Evolutionary conservation across 2,329 filamentous ascomycete species (phyloP).

Genomic region (Xylariaceae sp.): DNA sequence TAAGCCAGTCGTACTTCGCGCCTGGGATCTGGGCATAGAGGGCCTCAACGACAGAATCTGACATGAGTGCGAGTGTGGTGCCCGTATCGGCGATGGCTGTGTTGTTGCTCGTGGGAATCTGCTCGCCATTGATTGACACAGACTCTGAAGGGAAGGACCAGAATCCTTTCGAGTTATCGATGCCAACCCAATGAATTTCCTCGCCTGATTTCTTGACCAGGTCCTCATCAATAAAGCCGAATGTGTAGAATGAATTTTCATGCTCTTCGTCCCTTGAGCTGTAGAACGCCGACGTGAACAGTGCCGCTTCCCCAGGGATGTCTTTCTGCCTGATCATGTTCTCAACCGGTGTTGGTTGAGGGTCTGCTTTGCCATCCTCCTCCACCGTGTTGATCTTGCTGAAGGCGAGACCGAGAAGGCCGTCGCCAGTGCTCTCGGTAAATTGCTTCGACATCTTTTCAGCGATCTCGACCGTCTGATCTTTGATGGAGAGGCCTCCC

Average conservation of each 20-base stretch:
- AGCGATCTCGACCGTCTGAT: constrained; percentile 70
- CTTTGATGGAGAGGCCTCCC: constrained; percentile 65
- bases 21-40: constrained; percentile 70
- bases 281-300: constrained; percentile 71
- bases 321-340: constrained; percentile 66
- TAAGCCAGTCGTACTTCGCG: constrained; percentile 57
- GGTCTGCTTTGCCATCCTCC: constrained; percentile 47
- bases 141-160: constrained; percentile 69
- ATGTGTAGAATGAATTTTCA: constrained; percentile 70
- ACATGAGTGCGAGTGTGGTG: constrained; percentile 70
- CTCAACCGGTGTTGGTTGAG: constrained; percentile 67
- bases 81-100: constrained; percentile 75
- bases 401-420: constrained; percentile 71
- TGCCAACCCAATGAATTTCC: constrained; percentile 63
- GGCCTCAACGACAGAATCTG: constrained; percentile 63
- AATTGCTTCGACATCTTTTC: constrained; percentile 65
- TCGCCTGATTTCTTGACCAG: constrained; percentile 59
- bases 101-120: constrained; percentile 58
- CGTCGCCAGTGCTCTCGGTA: constrained; percentile 61
- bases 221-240: constrained; percentile 73
- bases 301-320: constrained; percentile 55
- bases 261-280: constrained; percentile 56
- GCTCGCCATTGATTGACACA: constrained; percentile 62
- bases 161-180: constrained; percentile 70
- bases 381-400: constrained; percentile 67